Percentiles rank a stretch among this genome's conserved stretches.
These are phyloP conservation scores for Podospora anserina DNA, from an alignment of 495 filamentous ascomycete species.

Conservation along the genomic window DNA sequence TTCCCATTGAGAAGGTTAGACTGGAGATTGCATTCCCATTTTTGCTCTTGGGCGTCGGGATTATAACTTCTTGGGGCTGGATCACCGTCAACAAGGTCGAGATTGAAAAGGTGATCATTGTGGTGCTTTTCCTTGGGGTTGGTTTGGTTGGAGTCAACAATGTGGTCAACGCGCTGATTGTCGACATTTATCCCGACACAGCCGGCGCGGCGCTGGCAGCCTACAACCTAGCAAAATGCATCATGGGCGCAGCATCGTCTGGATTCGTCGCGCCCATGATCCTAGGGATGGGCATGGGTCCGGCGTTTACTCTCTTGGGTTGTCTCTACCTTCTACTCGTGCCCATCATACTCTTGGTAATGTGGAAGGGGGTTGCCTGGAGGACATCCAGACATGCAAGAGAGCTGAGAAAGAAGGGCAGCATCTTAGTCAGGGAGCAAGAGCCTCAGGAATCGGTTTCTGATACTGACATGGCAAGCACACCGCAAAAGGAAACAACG, in stretches of 20 bases:
- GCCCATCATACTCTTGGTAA: constrained; percentile 49
- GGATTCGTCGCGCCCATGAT: constrained; percentile 66
- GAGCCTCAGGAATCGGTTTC: not conserved
- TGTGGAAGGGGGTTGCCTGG: constrained; percentile 43
- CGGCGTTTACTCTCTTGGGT: constrained; percentile 67
- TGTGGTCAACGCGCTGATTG: constrained; percentile 52
- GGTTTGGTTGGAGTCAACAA: constrained; percentile 51
- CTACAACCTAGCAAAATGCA: constrained; percentile 66
- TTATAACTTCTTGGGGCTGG: constrained; percentile 58
- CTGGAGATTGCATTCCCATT: constrained; percentile 55
- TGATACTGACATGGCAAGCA: not conserved
- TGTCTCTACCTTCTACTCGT: constrained; percentile 51
- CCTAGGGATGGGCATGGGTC: constrained; percentile 60
- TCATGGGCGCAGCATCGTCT: constrained; percentile 64
- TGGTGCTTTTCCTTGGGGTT: constrained; percentile 56
- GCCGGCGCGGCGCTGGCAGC: constrained; percentile 66
- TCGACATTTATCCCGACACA: constrained; percentile 61
- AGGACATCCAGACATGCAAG: constrained; percentile 10
- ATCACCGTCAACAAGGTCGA: constrained; percentile 39
- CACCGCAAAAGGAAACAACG: not conserved
- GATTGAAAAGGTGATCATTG: constrained; percentile 34
- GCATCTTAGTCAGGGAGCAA: not conserved
- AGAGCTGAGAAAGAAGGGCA: not conserved
- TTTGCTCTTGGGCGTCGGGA: constrained; percentile 36
- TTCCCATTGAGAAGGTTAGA: constrained; percentile 63